These are phyloP conservation scores for Melastoma candidum DNA, from an alignment of 441 rosid genomes.

Conservation along the genomic window DNA sequence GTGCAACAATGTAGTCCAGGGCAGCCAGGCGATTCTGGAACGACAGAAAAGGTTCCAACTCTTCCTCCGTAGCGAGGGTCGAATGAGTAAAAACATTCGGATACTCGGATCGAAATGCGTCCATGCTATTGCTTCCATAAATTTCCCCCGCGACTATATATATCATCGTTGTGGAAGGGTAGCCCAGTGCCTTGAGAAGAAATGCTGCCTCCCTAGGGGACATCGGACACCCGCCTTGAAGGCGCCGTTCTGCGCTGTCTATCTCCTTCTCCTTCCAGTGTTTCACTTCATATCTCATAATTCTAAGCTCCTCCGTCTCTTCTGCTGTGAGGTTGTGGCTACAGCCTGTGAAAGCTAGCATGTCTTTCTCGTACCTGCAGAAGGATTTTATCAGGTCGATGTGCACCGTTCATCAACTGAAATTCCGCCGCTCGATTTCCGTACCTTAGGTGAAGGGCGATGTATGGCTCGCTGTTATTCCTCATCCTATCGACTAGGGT, in stretches of 20 bases:
- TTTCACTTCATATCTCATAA: constrained; percentile 61
- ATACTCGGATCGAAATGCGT: constrained; percentile 56
- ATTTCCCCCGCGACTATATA: constrained; percentile 87
- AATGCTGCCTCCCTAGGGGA: constrained; percentile 87
- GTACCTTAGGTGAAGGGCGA: constrained; percentile 88
- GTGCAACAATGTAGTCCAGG: constrained; percentile 77
- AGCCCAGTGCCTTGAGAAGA: constrained; percentile 89
- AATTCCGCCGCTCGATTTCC: constrained; percentile 1
- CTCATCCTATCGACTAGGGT: constrained; percentile 58
- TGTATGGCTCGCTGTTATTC: constrained; percentile 53
- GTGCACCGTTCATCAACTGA: constrained; percentile 31
- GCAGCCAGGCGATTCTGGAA: constrained; percentile 95
- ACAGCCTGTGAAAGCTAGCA: constrained; percentile 95
- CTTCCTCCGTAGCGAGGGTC: constrained; percentile 66
- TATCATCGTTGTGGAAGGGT: constrained; percentile 69
- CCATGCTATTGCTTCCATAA: constrained; percentile 74
- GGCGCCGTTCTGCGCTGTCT: constrained; percentile 45
- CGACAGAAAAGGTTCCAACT: constrained; percentile 52
- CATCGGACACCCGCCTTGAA: constrained; percentile 90
- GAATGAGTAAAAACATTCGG: constrained; percentile 76
- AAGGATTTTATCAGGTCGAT: neutral
- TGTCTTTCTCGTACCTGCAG: constrained; percentile 57
- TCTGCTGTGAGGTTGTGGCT: constrained; percentile 62
- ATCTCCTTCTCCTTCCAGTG: constrained; percentile 99
- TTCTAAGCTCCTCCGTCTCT: constrained; percentile 60